Conservation (phyloP, 345 rosid genomes). For the Noccaea caerulescens region DNA sequence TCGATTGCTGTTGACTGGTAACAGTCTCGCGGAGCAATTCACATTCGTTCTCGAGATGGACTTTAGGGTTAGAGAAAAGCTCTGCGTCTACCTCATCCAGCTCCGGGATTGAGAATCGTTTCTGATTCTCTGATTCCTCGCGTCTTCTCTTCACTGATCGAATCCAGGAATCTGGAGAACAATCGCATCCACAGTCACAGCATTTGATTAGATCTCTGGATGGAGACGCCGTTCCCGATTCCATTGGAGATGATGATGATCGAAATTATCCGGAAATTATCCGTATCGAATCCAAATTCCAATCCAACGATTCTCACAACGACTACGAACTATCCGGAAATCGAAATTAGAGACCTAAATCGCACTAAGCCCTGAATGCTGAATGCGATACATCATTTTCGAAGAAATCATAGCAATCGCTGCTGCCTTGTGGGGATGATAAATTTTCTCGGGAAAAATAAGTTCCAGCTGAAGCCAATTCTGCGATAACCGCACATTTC, state of each 20-base stretch:
- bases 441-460: neutral
- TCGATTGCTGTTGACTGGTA: constrained; percentile 65
- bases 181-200: constrained; percentile 67
- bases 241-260: constrained; percentile 36
- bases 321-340: neutral
- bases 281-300: no score
- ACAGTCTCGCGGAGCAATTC: constrained; percentile 77
- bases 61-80: constrained; percentile 56
- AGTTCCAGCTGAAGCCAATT: constrained; percentile 21
- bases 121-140: constrained; percentile 55
- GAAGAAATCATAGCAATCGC: neutral
- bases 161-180: constrained; percentile 54
- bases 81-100: constrained; percentile 35
- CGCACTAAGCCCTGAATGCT: constrained; percentile 13
- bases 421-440: neutral
- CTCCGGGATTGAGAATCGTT: constrained; percentile 53
- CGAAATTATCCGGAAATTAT: no score
- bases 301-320: constrained; percentile 6
- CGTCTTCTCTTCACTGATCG: constrained; percentile 75
- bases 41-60: constrained; percentile 81
- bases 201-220: constrained; percentile 50
- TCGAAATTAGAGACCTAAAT: neutral
- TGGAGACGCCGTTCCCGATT: constrained; percentile 50
- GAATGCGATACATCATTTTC: neutral
- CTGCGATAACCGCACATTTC: constrained; percentile 17